These are phyloP conservation scores for Ceratobasidium sp. DNA, from an alignment of 1,284 basidiomycete genomes.

Conservation along the genomic window DNA sequence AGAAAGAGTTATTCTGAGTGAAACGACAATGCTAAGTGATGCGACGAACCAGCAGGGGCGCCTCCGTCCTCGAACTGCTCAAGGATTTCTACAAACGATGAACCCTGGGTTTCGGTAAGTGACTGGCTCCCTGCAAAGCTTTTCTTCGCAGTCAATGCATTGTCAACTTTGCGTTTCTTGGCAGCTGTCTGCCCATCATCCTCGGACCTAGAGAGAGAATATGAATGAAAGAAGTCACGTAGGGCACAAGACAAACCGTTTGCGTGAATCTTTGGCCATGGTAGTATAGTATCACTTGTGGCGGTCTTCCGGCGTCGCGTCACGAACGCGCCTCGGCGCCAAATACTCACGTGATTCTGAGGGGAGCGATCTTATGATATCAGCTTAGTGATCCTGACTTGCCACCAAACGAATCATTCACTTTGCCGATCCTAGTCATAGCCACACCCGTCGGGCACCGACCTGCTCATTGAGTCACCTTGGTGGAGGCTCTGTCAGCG, in stretches of 20 bases:
- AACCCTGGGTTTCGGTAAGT: conserved; percentile 30
- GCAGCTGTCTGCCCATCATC: conserved; percentile 52
- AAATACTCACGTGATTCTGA: conserved; percentile 12
- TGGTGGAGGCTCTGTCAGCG: background rate
- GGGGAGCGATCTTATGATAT: background rate
- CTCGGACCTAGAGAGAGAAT: background rate
- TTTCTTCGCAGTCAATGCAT: conserved; percentile 33
- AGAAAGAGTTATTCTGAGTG: conserved; percentile 49
- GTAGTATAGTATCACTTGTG: conserved; percentile 3
- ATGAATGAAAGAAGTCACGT: background rate
- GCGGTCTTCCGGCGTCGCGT: conserved; percentile 10
- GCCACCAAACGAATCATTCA: conserved; percentile 21
- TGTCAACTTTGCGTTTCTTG: conserved; percentile 66
- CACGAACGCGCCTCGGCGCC: background rate
- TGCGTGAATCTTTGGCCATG: conserved; percentile 28
- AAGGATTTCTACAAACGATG: conserved; percentile 79
- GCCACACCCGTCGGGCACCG: conserved; percentile 1
- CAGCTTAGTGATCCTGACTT: conserved; percentile 11
- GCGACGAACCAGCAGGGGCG: conserved; percentile 55
- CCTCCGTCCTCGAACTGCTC: conserved; percentile 75
- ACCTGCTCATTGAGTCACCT: background rate
- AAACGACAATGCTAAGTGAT: background rate
- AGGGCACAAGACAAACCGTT: background rate
- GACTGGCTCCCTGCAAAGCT: conserved; percentile 19
- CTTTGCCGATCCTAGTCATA: background rate